Evolutionary conservation across 1,284 basidiomycete genomes (phyloP).

Genomic region (Sporisorium sorghi): DNA sequence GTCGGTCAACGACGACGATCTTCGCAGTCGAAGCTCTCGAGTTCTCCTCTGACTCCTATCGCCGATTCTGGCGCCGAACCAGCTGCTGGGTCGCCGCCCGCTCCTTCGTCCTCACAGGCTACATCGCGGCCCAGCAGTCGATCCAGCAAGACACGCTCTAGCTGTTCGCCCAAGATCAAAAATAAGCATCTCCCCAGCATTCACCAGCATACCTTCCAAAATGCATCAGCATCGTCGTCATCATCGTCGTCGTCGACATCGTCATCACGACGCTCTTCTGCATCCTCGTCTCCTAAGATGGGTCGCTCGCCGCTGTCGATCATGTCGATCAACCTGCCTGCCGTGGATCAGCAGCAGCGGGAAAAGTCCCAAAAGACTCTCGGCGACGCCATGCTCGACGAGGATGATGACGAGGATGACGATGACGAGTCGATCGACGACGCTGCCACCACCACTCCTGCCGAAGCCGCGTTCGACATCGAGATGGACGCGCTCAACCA

Average conservation of each 20-base stretch:
- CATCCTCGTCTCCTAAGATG: conserved; percentile 36
- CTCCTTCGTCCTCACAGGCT: conserved; percentile 2
- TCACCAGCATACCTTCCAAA: conserved; percentile 31
- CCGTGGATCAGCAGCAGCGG: conserved; percentile 32
- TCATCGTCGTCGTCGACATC: conserved; percentile 19
- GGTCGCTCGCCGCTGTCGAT: conserved; percentile 31
- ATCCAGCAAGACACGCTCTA: conserved; percentile 32
- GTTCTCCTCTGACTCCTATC: conserved; percentile 17
- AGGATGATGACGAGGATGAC: conserved; percentile 1
- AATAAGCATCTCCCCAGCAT: conserved; percentile 36
- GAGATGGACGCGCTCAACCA: conserved; percentile 50
- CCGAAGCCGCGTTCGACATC: conserved; percentile 30
- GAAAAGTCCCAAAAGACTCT: no score
- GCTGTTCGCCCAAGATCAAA: conserved; percentile 47
- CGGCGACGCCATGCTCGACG: no score
- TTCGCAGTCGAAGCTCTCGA: conserved; percentile 35
- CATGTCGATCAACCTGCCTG: conserved; percentile 47
- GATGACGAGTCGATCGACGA: conserved; percentile 7
- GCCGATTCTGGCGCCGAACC: neutral
- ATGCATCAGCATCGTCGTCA: conserved; percentile 4
- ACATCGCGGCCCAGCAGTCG: conserved; percentile 19
- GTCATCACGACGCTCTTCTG: conserved; percentile 18
- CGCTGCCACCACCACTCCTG: conserved; percentile 5
- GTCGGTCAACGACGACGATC: conserved; percentile 19
- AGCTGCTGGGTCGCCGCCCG: conserved; percentile 4